These are phyloP conservation scores for Jatropha podagrica DNA, from an alignment of 441 rosid genomes.

Conservation along the genomic window DNA sequence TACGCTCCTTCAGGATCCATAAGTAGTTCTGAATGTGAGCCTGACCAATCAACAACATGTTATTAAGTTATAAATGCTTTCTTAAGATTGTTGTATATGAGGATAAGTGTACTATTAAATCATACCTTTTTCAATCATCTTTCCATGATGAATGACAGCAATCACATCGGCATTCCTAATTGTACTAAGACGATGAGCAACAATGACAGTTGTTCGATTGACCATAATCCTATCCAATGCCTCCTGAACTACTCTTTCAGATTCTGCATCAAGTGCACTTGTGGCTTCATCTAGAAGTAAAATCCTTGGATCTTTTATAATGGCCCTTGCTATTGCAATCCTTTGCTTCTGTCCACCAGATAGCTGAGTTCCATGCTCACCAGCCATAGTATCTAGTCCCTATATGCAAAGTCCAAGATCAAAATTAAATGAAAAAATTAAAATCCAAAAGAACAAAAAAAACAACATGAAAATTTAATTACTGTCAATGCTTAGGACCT, in stretches of 20 bases:
- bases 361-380: neutral
- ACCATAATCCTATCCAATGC: neutral
- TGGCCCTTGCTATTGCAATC: conserved; percentile 11
- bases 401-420: neutral
- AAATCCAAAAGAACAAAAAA: too few relatives aligned
- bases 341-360: conserved; percentile 12
- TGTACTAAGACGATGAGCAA: conserved; percentile 28
- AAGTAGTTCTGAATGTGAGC: conserved; percentile 58
- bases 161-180: conserved; percentile 58
- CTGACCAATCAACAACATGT: conserved; percentile 29
- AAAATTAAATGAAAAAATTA: conserved; percentile 5
- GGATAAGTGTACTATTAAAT: neutral
- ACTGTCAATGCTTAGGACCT: conserved; percentile 35
- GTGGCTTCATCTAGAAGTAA: conserved; percentile 5
- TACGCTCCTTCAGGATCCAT: conserved; percentile 51
- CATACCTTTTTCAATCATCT: conserved; percentile 67
- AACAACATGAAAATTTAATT: neutral
- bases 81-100: neutral
- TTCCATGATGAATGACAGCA: conserved; percentile 69
- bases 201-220: neutral
- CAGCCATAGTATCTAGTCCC: neutral
- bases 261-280: conserved; percentile 6
- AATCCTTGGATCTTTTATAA: neutral
- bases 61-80: neutral
- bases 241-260: conserved; percentile 3